Evolutionary conservation across 495 filamentous ascomycete species (phyloP).

Genomic region (Chaetomium fimeti): DNA sequence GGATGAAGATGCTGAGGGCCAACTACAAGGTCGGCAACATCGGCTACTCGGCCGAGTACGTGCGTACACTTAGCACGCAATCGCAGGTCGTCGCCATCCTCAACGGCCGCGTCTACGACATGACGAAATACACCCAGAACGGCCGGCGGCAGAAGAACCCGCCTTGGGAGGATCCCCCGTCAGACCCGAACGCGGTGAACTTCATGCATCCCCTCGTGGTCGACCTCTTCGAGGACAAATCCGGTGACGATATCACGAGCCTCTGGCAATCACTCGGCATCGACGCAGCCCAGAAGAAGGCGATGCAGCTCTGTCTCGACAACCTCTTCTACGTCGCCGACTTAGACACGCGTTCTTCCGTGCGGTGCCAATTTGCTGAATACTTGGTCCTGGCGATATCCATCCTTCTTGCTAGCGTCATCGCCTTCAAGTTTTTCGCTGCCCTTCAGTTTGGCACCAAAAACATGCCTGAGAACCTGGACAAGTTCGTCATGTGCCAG

Average conservation of each 20-base stretch:
- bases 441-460: conserved; percentile 91
- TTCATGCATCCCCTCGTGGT: conserved; percentile 82
- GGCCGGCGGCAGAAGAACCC: conserved; percentile 63
- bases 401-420: conserved; percentile 72
- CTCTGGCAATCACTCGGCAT: conserved; percentile 72
- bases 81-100: conserved; percentile 72
- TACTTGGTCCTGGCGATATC: conserved; percentile 93
- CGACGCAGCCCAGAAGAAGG: conserved; percentile 48
- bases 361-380: conserved; percentile 79
- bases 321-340: conserved; percentile 95
- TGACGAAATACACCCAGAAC: conserved; percentile 79
- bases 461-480: conserved; percentile 88
- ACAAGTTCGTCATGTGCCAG: conserved; percentile 98
- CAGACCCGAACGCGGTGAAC: conserved; percentile 56
- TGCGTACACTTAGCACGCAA: conserved; percentile 66
- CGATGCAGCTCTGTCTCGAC: conserved; percentile 84
- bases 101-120: conserved; percentile 79
- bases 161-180: conserved; percentile 49
- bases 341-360: conserved; percentile 86
- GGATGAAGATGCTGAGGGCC: conserved; percentile 69
- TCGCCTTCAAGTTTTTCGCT: conserved; percentile 94
- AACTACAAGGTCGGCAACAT: conserved; percentile 87
- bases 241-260: conserved; percentile 79
- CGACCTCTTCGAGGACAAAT: conserved; percentile 68
- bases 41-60: conserved; percentile 77